Conservation (phyloP, 345 rosid species). For the Ceriops tagal region DNA sequence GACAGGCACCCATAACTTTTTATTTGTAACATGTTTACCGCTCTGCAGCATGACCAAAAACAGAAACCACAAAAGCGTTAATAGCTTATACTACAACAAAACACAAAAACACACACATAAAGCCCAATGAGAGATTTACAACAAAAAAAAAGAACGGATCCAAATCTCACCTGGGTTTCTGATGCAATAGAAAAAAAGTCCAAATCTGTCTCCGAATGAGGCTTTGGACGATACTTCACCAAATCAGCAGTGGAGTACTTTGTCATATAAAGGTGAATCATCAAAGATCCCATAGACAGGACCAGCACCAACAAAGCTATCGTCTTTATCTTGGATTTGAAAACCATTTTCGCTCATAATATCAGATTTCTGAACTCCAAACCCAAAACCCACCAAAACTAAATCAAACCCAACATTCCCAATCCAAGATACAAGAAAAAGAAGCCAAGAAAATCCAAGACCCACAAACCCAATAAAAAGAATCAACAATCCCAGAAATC, state of each 20-base stretch:
- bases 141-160: background rate
- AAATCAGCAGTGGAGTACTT: conserved; percentile 60
- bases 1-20: conserved; percentile 75
- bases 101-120: background rate
- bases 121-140: background rate
- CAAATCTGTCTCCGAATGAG: conserved; percentile 22
- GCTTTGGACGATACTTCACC: conserved; percentile 48
- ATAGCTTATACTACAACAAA: background rate
- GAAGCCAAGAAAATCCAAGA: background rate
- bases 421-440: conserved; percentile 1
- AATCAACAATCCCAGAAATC: too few relatives aligned
- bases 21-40: conserved; percentile 33
- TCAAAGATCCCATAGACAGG: conserved; percentile 70
- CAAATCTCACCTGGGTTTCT: conserved; percentile 43
- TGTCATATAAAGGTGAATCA: conserved; percentile 77
- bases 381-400: background rate
- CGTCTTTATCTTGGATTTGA: conserved; percentile 89
- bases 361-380: background rate
- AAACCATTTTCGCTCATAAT: conserved; percentile 48
- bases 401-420: conserved; percentile 13
- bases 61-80: conserved; percentile 7
- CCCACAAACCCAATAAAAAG: too few relatives aligned
- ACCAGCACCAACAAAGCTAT: conserved; percentile 65
- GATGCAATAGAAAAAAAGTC: conserved; percentile 37
- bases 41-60: conserved; percentile 37